Conservation (phyloP, 176 grass and related monocot species). For the Carex parvula region DNA sequence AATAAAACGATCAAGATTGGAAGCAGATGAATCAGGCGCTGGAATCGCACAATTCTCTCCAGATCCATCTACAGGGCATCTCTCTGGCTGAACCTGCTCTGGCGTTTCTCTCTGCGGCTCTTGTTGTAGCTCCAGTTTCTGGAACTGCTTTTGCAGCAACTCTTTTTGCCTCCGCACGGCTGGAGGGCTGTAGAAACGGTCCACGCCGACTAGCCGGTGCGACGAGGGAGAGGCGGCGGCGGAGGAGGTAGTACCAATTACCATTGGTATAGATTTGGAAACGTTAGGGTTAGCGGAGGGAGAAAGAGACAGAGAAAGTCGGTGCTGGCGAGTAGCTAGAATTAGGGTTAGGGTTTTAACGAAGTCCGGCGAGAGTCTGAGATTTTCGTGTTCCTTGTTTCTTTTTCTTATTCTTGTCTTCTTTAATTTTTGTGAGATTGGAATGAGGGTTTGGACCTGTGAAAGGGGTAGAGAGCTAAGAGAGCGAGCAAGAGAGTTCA, state of each 20-base stretch:
- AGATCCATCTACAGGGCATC: conserved; percentile 43
- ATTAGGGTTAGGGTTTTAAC: conserved; percentile 73
- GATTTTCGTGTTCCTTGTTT: conserved; percentile 19
- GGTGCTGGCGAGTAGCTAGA: not conserved
- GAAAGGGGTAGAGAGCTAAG: conserved; percentile 5
- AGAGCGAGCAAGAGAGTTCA: conserved; percentile 5
- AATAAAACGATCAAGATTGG: conserved; percentile 81
- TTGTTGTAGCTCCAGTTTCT: conserved; percentile 36
- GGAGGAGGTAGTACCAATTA: conserved; percentile 26
- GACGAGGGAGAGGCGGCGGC: conserved; percentile 43
- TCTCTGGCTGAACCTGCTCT: conserved; percentile 21
- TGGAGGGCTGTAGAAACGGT: conserved; percentile 65
- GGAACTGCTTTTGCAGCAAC: conserved; percentile 37
- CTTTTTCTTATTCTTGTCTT: not conserved
- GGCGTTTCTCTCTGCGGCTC: not conserved
- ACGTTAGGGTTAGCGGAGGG: conserved; percentile 22
- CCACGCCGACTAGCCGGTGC: conserved; percentile 31
- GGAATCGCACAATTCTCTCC: conserved; percentile 56
- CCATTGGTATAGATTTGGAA: conserved; percentile 1
- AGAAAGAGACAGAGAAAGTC: conserved; percentile 11
- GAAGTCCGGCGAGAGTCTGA: conserved; percentile 20
- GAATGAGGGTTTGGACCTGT: conserved; percentile 46
- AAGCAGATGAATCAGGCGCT: conserved; percentile 45
- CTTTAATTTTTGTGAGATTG: not conserved
- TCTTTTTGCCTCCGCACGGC: conserved; percentile 53